Percentiles rank a stretch among this genome's conserved stretches.
Evolutionary conservation across 208 protist species (phyloP).

Genomic region (Naegleria fowleri): DNA sequence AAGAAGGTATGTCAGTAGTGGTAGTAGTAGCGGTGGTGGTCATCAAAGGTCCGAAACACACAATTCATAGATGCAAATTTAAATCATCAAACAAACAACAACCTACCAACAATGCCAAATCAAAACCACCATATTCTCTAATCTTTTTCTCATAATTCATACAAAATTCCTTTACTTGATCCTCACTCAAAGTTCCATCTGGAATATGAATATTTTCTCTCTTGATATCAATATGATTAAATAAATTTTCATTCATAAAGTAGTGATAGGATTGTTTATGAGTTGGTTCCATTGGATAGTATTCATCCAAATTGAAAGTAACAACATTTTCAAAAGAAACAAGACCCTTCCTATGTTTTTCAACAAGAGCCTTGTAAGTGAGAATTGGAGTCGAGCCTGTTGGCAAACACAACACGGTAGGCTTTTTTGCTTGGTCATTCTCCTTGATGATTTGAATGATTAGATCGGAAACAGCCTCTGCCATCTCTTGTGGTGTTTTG

Average conservation of each 20-base stretch:
- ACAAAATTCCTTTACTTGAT: conserved; percentile 36
- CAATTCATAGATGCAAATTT: conserved; percentile 28
- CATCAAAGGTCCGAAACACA: too few relatives aligned
- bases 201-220: conserved; percentile 47
- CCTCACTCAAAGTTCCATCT: conserved; percentile 25
- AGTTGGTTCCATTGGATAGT: conserved; percentile 24
- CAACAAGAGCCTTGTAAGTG: conserved; percentile 49
- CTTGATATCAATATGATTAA: conserved; percentile 46
- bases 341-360: conserved; percentile 41
- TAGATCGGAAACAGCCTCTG: background rate
- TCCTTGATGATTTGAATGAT: background rate
- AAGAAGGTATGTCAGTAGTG: background rate
- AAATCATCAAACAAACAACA: conserved; percentile 29
- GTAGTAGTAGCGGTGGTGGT: too few relatives aligned
- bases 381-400: conserved; percentile 35
- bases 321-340: conserved; percentile 48
- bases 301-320: conserved; percentile 55
- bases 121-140: conserved; percentile 44
- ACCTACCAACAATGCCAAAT: conserved; percentile 46
- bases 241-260: conserved; percentile 44
- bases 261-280: conserved; percentile 40
- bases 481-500: background rate
- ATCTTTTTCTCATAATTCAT: conserved; percentile 37
- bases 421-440: background rate
- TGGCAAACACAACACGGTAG: conserved; percentile 26